A percentile compares a stretch with the other conserved stretches of the same genome.
Conservation (phyloP, 2,329 filamentous ascomycete species). For the Ophiostoma himal-ulmi region DNA sequence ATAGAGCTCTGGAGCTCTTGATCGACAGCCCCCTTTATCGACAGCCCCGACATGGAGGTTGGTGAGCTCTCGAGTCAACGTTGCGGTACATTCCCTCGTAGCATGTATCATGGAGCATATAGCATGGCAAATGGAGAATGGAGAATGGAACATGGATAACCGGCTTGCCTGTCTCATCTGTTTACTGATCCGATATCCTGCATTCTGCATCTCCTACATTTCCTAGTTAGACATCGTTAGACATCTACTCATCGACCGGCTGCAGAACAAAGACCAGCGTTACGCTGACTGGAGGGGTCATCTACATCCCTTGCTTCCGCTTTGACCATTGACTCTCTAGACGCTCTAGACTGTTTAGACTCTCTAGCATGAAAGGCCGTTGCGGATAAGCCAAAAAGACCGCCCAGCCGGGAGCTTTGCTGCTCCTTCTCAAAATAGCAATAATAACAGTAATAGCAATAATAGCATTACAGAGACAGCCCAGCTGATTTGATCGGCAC, state of each 20-base stretch:
- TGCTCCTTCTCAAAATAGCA: background rate
- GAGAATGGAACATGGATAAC: no score
- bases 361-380: background rate
- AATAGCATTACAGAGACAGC: background rate
- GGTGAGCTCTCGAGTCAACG: background rate
- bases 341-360: no score
- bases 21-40: background rate
- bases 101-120: no score
- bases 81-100: background rate
- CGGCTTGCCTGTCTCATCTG: background rate
- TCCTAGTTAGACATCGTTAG: background rate
- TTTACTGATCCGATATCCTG: background rate
- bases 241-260: background rate
- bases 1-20: background rate
- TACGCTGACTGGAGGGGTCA: background rate
- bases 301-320: background rate
- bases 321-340: background rate
- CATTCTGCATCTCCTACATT: background rate
- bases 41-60: background rate
- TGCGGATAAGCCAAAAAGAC: background rate
- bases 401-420: background rate
- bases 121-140: no score
- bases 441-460: no score
- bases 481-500: background rate
- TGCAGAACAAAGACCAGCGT: slow-evolving; percentile 2